Evolutionary conservation across 164 flowering plant species (phyloP).

Genomic region (Amborella trichopoda): DNA sequence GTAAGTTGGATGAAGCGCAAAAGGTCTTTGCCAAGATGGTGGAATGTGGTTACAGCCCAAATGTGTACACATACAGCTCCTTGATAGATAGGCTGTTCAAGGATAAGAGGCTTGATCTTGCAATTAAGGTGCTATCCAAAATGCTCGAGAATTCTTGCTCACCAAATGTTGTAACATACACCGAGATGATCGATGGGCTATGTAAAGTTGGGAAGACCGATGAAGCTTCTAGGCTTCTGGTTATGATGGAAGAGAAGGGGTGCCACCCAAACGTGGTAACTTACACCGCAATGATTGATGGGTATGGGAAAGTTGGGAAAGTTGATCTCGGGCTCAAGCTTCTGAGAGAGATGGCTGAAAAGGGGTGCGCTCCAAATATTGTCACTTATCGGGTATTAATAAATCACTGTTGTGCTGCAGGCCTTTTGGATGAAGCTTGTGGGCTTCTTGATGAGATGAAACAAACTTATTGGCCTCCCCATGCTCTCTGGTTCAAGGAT

Average conservation of each 20-base stretch:
- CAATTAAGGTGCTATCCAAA: constrained; percentile 63
- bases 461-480: constrained; percentile 79
- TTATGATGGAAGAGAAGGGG: constrained; percentile 88
- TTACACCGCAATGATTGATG: constrained; percentile 91
- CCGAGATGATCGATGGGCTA: constrained; percentile 85
- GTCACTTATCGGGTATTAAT: constrained; percentile 74
- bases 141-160: constrained; percentile 77
- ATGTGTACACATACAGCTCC: constrained; percentile 67
- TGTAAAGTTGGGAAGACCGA: constrained; percentile 82
- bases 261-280: constrained; percentile 85
- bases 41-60: constrained; percentile 54
- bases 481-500: constrained; percentile 40
- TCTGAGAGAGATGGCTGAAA: constrained; percentile 43
- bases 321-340: constrained; percentile 55
- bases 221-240: constrained; percentile 69
- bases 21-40: constrained; percentile 62
- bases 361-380: constrained; percentile 88
- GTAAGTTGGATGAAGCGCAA: constrained; percentile 83
- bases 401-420: constrained; percentile 60
- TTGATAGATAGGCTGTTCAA: constrained; percentile 75
- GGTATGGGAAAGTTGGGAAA: constrained; percentile 72
- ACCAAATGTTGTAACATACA: constrained; percentile 84
- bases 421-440: constrained; percentile 62
- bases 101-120: constrained; percentile 78
- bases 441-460: constrained; percentile 83